Evolutionary conservation across 179 eudicot genomes (phyloP).

Genomic region (Silene coronaria): DNA sequence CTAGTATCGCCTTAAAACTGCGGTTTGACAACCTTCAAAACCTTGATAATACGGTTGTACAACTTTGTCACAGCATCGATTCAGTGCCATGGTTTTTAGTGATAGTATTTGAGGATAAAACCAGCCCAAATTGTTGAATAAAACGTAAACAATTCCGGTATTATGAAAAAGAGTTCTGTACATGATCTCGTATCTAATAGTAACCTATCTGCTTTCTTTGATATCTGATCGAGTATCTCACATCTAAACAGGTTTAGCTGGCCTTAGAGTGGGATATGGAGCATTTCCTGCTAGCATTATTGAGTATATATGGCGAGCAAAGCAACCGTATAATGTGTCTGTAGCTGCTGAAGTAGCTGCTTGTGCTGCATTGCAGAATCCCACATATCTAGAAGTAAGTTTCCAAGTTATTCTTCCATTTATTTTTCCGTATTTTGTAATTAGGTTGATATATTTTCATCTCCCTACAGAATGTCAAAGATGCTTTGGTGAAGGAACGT

Average conservation of each 20-base stretch:
- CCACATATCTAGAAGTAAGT: conserved; percentile 67
- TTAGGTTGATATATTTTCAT: neutral
- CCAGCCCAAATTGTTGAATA: neutral
- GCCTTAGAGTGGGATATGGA: conserved; percentile 91
- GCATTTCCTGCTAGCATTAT: conserved; percentile 90
- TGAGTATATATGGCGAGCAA: conserved; percentile 92
- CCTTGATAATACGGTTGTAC: too few species aligned
- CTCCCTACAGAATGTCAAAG: conserved; percentile 60
- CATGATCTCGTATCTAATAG: neutral
- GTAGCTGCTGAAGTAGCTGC: conserved; percentile 99
- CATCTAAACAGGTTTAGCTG: conserved; percentile 68
- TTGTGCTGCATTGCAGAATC: conserved; percentile 87
- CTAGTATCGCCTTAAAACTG: too few species aligned
- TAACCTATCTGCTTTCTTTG: too few species aligned
- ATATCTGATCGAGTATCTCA: too few species aligned
- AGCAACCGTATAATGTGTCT: conserved; percentile 96
- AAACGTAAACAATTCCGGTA: neutral
- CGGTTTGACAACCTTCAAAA: too few species aligned
- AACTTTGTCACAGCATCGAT: too few species aligned
- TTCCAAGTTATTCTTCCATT: neutral
- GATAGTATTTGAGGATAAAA: neutral
- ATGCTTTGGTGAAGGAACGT: conserved; percentile 77
- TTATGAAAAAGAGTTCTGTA: neutral
- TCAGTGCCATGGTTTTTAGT: neutral
- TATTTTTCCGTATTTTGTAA: neutral